phyloP scores from a whole-genome alignment of 371 early-diverging fungal genomes.

The Apophysomyces trapeziformis region DNA sequence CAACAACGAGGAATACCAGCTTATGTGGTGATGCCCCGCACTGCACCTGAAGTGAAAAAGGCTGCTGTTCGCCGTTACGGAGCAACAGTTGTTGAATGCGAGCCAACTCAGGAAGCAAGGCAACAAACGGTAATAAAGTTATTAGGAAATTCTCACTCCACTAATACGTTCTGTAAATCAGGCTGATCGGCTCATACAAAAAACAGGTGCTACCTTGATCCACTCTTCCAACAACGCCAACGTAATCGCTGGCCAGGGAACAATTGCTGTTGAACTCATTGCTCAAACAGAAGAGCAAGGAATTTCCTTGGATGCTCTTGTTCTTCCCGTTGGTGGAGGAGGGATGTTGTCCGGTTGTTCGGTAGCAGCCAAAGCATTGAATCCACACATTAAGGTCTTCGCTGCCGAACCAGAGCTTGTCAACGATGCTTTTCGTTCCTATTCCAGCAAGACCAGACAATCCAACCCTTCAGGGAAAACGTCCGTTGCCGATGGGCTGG shows the following conservation, averaged over 20 bases:
- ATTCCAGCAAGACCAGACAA: conserved; percentile 20
- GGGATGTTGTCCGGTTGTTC: conserved; percentile 64
- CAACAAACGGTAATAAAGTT: conserved; percentile 28
- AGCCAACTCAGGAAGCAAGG: conserved; percentile 35
- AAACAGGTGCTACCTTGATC: conserved; percentile 46
- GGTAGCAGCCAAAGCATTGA: conserved; percentile 49
- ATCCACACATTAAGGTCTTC: conserved; percentile 44
- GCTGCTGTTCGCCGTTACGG: conserved; percentile 59
- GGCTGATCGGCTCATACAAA: conserved; percentile 27
- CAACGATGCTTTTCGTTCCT: conserved; percentile 44
- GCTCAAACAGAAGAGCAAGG: conserved; percentile 44
- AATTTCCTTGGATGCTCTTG: conserved; percentile 45
- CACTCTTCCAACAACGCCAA: conserved; percentile 51
- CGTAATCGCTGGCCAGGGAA: conserved; percentile 69
- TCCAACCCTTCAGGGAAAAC: conserved; percentile 19
- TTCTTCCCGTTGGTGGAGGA: conserved; percentile 63
- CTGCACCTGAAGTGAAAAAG: conserved; percentile 54
- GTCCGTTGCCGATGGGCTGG: conserved; percentile 50
- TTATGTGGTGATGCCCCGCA: conserved; percentile 60
- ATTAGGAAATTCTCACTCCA: background rate
- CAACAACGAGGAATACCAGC: conserved; percentile 47
- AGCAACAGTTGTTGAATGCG: conserved; percentile 51
- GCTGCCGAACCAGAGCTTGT: conserved; percentile 56
- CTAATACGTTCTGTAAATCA: background rate
- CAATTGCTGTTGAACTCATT: conserved; percentile 55